Percentiles rank a stretch among this genome's conserved stretches.
Evolutionary conservation across 371 early-diverging fungal species (phyloP).

Genomic region (Batrachochytrium dendrobatidis): DNA sequence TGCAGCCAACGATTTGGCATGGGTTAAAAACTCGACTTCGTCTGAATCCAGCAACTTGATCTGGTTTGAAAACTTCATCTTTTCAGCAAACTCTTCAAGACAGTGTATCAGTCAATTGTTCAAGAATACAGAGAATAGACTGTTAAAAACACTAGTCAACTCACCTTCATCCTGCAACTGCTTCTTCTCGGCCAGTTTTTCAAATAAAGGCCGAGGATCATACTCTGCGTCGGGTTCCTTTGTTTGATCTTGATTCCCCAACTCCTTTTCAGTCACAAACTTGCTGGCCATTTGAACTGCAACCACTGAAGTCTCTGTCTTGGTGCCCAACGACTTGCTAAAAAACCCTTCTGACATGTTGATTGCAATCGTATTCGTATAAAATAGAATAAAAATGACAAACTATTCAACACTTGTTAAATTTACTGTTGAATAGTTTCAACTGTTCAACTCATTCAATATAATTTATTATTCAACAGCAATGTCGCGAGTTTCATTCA

Average conservation of each 20-base stretch:
- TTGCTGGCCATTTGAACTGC: not conserved
- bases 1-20: not conserved
- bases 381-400: no score
- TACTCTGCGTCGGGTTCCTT: not conserved
- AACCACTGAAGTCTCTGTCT: not conserved
- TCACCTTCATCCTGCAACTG: not conserved
- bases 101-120: not conserved
- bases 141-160: not conserved
- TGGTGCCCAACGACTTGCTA: not conserved
- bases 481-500: no score
- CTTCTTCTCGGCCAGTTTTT: not conserved
- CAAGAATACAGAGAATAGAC: not conserved
- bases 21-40: not conserved
- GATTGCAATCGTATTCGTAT: no score
- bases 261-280: not conserved
- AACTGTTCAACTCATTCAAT: no score
- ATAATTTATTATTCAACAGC: no score
- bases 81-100: not conserved
- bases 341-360: no score
- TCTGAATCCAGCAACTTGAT: not conserved
- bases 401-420: no score
- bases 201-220: conserved; percentile 1
- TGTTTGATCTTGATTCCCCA: not conserved
- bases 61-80: not conserved
- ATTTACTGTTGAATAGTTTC: no score